Evolutionary conservation across 306 rosid species (phyloP).

Genomic region (Cucurbita argyrosperma): DNA sequence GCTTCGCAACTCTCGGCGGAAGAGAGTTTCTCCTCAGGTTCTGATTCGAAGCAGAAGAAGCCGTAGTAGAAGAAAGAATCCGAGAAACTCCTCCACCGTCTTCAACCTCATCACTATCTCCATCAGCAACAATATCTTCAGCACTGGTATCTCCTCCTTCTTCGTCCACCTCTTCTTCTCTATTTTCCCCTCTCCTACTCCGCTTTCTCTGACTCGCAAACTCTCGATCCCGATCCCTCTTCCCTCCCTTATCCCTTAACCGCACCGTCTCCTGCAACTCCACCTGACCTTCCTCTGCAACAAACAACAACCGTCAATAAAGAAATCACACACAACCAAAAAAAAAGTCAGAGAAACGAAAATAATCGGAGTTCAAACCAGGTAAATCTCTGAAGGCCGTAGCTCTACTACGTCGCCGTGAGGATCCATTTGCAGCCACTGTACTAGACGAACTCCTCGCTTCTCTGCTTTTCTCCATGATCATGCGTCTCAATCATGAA

Average conservation of each 20-base stretch:
- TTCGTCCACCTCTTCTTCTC: conserved; percentile 14
- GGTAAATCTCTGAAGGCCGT: conserved; percentile 26
- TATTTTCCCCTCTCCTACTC: conserved; percentile 24
- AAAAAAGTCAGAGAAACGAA: not conserved
- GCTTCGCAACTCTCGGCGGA: conserved; percentile 13
- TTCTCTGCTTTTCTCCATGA: conserved; percentile 49
- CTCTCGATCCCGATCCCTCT: conserved; percentile 23
- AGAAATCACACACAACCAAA: not conserved
- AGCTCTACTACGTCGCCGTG: conserved; percentile 20
- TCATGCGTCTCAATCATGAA: conserved; percentile 23
- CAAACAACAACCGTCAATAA: not conserved
- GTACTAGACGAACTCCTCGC: conserved; percentile 27
- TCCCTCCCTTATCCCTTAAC: conserved; percentile 16
- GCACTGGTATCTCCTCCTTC: conserved; percentile 26
- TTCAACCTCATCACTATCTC: conserved; percentile 16
- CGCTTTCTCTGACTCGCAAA: conserved; percentile 21
- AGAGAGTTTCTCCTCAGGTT: conserved; percentile 22
- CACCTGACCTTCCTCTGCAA: conserved; percentile 27
- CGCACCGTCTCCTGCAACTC: conserved; percentile 23
- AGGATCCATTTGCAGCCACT: conserved; percentile 21
- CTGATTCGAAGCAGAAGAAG: conserved; percentile 15
- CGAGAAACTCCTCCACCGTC: conserved; percentile 18
- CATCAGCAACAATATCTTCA: conserved; percentile 31
- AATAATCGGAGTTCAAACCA: conserved; percentile 11
- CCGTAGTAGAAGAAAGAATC: conserved; percentile 15